These are phyloP conservation scores for Aspergillus panamensis DNA, from an alignment of 495 filamentous ascomycete species.

Conservation along the genomic window DNA sequence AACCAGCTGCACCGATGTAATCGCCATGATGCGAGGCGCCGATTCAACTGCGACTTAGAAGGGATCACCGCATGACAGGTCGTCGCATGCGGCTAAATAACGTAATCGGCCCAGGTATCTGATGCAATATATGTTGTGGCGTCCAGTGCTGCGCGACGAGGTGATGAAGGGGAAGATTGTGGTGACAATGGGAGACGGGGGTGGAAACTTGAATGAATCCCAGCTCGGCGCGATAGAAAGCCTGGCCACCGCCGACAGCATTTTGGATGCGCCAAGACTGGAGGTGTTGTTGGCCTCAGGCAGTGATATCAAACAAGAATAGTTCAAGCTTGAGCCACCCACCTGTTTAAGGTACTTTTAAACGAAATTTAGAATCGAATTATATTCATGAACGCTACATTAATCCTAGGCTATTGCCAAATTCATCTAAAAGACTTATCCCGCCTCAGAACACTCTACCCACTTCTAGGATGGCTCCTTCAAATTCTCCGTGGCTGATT, in stretches of 20 bases:
- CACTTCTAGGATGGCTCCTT: slow-evolving; percentile 59
- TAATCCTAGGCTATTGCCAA: not conserved
- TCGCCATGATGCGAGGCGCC: slow-evolving; percentile 41
- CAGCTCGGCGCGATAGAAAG: slow-evolving; percentile 18
- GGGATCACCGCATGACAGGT: slow-evolving; percentile 36
- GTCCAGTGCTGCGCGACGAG: slow-evolving; percentile 3
- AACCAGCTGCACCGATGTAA: slow-evolving; percentile 44
- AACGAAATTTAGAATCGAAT: not conserved
- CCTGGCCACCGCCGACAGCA: slow-evolving; percentile 18
- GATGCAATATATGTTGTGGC: not conserved
- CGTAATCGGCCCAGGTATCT: not conserved
- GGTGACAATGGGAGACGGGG: slow-evolving; percentile 2
- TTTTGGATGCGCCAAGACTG: slow-evolving; percentile 25
- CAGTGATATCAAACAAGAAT: not conserved
- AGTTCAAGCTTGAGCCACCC: not conserved
- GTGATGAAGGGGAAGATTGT: slow-evolving; percentile 1
- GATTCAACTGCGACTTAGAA: slow-evolving; percentile 31
- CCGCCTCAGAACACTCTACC: not conserved
- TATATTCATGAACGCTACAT: not conserved
- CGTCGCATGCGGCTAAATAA: slow-evolving; percentile 14
- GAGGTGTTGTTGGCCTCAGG: not conserved
- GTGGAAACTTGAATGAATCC: slow-evolving; percentile 8
- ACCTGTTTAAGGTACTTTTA: not conserved
- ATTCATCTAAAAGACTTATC: not conserved
- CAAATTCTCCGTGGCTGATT: slow-evolving; percentile 75